Evolutionary conservation across 306 rosid species (phyloP).

Genomic region (Acacia crassicarpa): DNA sequence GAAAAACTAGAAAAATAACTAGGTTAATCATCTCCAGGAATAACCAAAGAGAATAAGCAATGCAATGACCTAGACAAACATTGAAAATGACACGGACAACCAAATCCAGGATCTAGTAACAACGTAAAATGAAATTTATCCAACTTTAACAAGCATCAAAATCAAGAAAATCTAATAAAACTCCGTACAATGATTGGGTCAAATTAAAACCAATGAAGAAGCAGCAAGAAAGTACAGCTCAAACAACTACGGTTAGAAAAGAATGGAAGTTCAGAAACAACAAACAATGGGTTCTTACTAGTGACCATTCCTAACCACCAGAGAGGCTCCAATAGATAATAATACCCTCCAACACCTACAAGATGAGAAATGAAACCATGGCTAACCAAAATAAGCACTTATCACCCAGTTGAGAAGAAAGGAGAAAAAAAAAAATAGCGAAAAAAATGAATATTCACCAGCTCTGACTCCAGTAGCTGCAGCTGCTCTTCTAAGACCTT

Average conservation of each 20-base stretch:
- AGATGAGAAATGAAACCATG: constrained; percentile 21
- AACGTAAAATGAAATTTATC: constrained; percentile 5
- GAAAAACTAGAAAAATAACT: neutral
- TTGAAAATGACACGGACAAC: constrained; percentile 16
- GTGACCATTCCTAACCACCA: constrained; percentile 90
- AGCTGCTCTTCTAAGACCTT: constrained; percentile 83
- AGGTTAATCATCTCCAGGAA: neutral
- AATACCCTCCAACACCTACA: constrained; percentile 80
- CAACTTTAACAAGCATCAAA: constrained; percentile 20
- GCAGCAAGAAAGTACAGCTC: constrained; percentile 9
- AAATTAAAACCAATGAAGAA: constrained; percentile 24
- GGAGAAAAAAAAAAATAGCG: too few species aligned
- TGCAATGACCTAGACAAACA: neutral
- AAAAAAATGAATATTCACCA: constrained; percentile 37
- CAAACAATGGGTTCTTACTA: constrained; percentile 50
- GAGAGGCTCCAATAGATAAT: constrained; percentile 86
- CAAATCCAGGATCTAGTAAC: constrained; percentile 24
- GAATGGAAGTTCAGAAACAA: constrained; percentile 3
- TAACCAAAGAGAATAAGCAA: neutral
- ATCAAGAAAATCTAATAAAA: constrained; percentile 6
- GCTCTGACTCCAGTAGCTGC: constrained; percentile 77
- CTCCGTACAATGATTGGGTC: constrained; percentile 8
- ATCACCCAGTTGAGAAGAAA: neutral
- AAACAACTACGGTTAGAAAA: neutral
- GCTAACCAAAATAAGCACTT: constrained; percentile 11